Conservation (phyloP, 1,139 yeast species). For the Yamadazyma atmosphaerica region DNA sequence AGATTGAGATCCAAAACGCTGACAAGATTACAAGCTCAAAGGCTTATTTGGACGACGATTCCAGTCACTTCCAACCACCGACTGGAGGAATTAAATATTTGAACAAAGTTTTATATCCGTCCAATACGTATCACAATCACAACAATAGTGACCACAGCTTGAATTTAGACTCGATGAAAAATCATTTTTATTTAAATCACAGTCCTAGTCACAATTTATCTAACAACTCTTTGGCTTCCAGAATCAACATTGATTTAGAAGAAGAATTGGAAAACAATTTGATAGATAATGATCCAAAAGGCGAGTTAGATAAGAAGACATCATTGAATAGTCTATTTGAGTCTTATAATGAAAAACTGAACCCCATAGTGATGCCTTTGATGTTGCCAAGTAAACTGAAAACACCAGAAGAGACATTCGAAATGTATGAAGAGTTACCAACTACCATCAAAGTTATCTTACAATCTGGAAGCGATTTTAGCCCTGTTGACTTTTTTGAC, state of each 20-base stretch:
- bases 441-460: conserved; percentile 5
- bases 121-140: not conserved
- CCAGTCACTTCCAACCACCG: not conserved
- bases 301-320: not conserved
- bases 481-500: conserved; percentile 11
- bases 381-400: not conserved
- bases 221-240: not conserved
- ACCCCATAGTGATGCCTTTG: not conserved
- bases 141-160: not conserved
- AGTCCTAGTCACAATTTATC: not conserved
- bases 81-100: not conserved
- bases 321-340: not conserved
- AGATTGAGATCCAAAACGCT: conserved; percentile 3
- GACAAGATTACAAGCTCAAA: conserved; percentile 11
- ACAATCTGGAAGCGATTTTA: conserved; percentile 4
- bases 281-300: not conserved
- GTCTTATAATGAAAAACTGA: not conserved
- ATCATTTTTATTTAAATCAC: not conserved
- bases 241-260: conserved; percentile 1
- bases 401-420: not conserved
- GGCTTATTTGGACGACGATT: conserved; percentile 5
- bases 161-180: not conserved
- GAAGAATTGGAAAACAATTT: not conserved
- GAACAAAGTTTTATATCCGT: not conserved
- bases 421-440: not conserved